Evolutionary conservation across 192 early-diverging fungal genomes (phyloP), one percentile per base, ranked within the genome.

Genomic region (Dissophora globulifera): DNA sequence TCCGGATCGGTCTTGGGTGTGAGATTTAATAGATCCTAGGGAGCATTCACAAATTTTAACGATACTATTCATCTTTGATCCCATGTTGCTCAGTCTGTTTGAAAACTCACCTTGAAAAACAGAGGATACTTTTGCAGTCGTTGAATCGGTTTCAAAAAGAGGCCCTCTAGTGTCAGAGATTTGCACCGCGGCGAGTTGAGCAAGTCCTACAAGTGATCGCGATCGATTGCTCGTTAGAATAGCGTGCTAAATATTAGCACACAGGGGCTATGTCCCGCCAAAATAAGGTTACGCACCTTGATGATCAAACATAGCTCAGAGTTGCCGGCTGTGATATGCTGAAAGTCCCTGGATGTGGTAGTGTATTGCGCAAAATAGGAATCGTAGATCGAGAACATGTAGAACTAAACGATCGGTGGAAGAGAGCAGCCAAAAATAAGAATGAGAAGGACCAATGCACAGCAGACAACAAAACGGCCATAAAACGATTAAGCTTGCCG

Each of bases 121-220:
- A 84, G 65, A 8, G 82, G 82, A 48, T 84, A 84, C 50, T 84
- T 84, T 53, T 72, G 70, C 2, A 84, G 60, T 12, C 82, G 42
- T 38, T 84, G 82, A 12, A 84, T 78, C 0, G 82, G 82, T 40
- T 84, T 84, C 4, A 84, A 48, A 33, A 84, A 65, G 1, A 84
- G 72, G 3, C 75, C 76, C 27, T 81, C 76, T 32, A 84, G 23
- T 20, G 82, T 79, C 46, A 84, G n/a, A 7, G 48, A 67, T 23
- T 81, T 76, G 35, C 75, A 79, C 9, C 71, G 47, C 5, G 79
- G 82, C 3, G 68, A 75, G 26, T 66, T 76, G 6, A 76, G 46
- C 2, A 76, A 20, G 4, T 62, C 58, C 72, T 76, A 48, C 30
- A 29, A 27, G 7, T 13, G 19, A 15, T 40, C 9, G 16, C 16